Evolutionary conservation across 192 early-diverging fungal species (phyloP).

Genomic region (Backusella liffmaniae): DNA sequence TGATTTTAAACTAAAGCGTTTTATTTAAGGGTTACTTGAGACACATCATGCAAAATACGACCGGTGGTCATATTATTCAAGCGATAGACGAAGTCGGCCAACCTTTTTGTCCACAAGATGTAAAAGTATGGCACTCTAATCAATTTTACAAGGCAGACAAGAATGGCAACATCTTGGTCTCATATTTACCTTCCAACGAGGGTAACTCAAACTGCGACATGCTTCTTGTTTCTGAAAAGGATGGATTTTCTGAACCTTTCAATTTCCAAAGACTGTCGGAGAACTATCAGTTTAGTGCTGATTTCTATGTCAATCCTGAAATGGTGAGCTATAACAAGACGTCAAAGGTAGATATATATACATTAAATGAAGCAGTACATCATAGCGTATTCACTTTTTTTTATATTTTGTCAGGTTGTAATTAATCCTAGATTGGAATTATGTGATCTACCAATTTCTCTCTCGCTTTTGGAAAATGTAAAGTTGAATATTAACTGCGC

Average conservation of each 20-base stretch:
- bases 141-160: slow-evolving; percentile 43
- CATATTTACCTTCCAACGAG: slow-evolving; percentile 28
- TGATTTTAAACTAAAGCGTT: not conserved
- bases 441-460: slow-evolving; percentile 18
- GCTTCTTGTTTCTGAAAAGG: slow-evolving; percentile 28
- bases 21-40: slow-evolving; percentile 40
- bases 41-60: slow-evolving; percentile 40
- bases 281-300: slow-evolving; percentile 33
- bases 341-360: slow-evolving; percentile 31
- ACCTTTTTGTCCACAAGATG: slow-evolving; percentile 14
- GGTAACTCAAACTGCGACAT: not conserved
- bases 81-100: slow-evolving; percentile 42
- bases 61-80: slow-evolving; percentile 43
- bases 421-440: slow-evolving; percentile 22
- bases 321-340: slow-evolving; percentile 27
- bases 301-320: slow-evolving; percentile 43
- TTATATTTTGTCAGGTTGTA: slow-evolving; percentile 13
- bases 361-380: not conserved
- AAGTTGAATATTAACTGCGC: slow-evolving; percentile 19
- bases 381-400: not conserved
- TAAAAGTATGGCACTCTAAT: slow-evolving; percentile 38
- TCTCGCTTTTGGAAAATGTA: slow-evolving; percentile 40
- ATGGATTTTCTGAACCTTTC: slow-evolving; percentile 35
- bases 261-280: slow-evolving; percentile 26
- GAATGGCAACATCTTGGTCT: slow-evolving; percentile 40